Percentiles rank a stretch among this genome's conserved stretches.
These are phyloP conservation scores for Termitomyces heimii DNA, from an alignment of 768 basidiomycete genomes.

Conservation along the genomic window DNA sequence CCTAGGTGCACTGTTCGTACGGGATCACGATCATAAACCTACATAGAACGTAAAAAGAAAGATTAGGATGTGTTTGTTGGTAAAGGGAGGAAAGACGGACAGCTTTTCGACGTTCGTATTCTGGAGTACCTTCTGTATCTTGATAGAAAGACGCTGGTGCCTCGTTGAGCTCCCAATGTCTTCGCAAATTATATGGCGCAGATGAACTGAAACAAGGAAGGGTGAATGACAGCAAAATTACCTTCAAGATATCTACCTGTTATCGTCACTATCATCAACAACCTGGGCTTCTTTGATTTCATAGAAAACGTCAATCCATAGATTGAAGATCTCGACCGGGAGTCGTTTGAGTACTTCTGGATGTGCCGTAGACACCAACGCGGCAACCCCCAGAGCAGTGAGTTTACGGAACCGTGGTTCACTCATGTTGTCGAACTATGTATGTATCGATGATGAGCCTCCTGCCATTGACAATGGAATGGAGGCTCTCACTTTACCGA, in stretches of 20 bases:
- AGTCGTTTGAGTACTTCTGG: conserved; percentile 69
- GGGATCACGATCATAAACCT: conserved; percentile 71
- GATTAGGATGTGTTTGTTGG: conserved; percentile 1
- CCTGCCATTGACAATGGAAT: not conserved
- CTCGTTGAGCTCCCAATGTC: conserved; percentile 67
- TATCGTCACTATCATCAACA: conserved; percentile 28
- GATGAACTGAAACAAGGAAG: conserved; percentile 15
- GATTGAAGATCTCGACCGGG: conserved; percentile 70
- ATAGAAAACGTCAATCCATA: conserved; percentile 87
- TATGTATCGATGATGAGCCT: conserved; percentile 2
- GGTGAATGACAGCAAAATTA: not conserved
- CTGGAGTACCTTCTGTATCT: conserved; percentile 63
- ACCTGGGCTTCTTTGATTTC: conserved; percentile 72
- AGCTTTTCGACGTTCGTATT: conserved; percentile 68
- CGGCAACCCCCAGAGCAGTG: conserved; percentile 74
- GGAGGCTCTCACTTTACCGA: conserved; percentile 55
- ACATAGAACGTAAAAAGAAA: not conserved
- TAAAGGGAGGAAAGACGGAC: conserved; percentile 33
- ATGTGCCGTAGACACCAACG: conserved; percentile 69
- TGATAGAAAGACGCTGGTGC: conserved; percentile 55
- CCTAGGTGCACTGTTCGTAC: conserved; percentile 65
- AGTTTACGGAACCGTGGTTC: conserved; percentile 83
- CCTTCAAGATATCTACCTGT: conserved; percentile 19
- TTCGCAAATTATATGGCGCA: conserved; percentile 35
- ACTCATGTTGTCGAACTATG: conserved; percentile 86